Base-by-base conservation (phyloP, 129 eudicot genomes). In the Escallonia rubra region DNA sequence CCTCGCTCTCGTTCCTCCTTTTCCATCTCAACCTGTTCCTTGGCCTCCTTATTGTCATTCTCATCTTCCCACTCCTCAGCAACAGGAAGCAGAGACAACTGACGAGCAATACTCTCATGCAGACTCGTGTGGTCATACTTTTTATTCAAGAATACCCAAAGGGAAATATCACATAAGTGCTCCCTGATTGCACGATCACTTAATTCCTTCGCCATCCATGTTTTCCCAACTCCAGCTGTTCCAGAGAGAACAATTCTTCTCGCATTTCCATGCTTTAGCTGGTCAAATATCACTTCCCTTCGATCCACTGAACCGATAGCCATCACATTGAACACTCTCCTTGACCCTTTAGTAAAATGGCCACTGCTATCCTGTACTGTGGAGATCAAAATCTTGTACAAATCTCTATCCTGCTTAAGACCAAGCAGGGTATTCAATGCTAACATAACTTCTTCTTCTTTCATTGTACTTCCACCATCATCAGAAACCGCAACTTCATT, bases 151-250 rank as follows among this genome's bases (percentile, higher is more conserved):
- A 51, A 79, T 60, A 72, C 74, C 88, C 84, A 83, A 4, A 83
- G 63, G 4, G 71, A 64, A 14, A 79, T 5, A 7, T 55, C 43
- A 46, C 71, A 40, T 4, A 60, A 0, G 0, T 50, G 40, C 5
- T 65, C 41, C 40, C 43, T 64, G 5, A 66, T 44, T 5, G 71
- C 71, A 59, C 11, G 48, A 3, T 58, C 42, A 16, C 79, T 72
- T 47, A 83, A 38, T 63, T 62, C 68, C 56, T 61, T 83, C 4
- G 82, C 84, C 56, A 65, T 65, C 75, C 77, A 71, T 72, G 88
- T 83, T 23, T 23, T 23, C 53, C 88, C 84, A 10, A 72, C 69
- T 51, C 88, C 84, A 2, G 61, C 23, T 64, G 45, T 4, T 66
- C 88, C 88, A 34, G 10, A 55, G 5, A 79, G 54, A 43, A 66